phyloP scores from a whole-genome alignment of 2,329 filamentous ascomycete species.

The Ampelomyces quisqualis region DNA sequence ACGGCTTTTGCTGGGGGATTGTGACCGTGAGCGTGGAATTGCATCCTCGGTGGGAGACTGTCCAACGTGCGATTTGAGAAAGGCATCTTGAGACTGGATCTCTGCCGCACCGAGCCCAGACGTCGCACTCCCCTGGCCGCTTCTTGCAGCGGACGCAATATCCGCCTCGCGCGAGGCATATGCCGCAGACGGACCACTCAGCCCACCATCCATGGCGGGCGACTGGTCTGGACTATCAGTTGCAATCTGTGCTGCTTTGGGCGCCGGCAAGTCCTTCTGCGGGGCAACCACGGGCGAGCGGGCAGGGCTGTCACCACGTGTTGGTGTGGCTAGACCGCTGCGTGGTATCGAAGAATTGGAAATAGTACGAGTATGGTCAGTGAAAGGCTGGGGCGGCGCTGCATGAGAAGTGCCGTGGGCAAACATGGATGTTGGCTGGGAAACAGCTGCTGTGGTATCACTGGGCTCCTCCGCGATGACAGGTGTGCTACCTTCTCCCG shows the following conservation, averaged over 20 bases:
- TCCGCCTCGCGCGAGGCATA: slow-evolving; percentile 43
- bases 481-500: slow-evolving; percentile 49
- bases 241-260: slow-evolving; percentile 51
- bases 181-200: slow-evolving; percentile 23
- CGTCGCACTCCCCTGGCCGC: slow-evolving; percentile 21
- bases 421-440: slow-evolving; percentile 37
- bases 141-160: slow-evolving; percentile 34
- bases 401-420: slow-evolving; percentile 31
- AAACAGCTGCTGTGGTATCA: slow-evolving; percentile 38
- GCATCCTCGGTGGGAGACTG: slow-evolving; percentile 33
- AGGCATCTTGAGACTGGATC: slow-evolving; percentile 38
- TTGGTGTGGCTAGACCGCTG: slow-evolving; percentile 60
- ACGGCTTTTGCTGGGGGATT: slow-evolving; percentile 52
- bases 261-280: slow-evolving; percentile 47
- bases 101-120: slow-evolving; percentile 32
- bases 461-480: slow-evolving; percentile 58
- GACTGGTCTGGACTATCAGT: slow-evolving; percentile 41
- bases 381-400: slow-evolving; percentile 40
- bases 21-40: slow-evolving; percentile 39
- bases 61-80: slow-evolving; percentile 38
- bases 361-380: slow-evolving; percentile 45
- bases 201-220: slow-evolving; percentile 28
- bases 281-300: slow-evolving; percentile 57
- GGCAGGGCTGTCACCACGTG: slow-evolving; percentile 61
- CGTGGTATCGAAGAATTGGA: slow-evolving; percentile 46